These are phyloP conservation scores for Leccinum longicurvipes DNA, from an alignment of 768 basidiomycete genomes.

Conservation along the genomic window DNA sequence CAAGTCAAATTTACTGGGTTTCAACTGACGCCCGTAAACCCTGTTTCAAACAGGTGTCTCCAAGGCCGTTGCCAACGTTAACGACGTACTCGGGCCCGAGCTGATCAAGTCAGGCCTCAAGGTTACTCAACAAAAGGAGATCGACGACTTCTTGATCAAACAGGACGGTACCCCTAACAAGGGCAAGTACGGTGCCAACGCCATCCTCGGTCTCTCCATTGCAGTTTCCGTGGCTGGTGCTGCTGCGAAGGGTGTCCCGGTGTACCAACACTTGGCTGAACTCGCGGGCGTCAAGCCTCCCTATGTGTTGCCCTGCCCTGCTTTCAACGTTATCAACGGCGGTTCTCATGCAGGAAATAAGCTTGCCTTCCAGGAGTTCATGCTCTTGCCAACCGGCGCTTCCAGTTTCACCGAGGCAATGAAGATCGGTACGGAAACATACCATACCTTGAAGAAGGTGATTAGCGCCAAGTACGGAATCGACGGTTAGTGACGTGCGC, in stretches of 20 bases:
- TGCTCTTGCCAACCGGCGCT: slow-evolving; percentile 96
- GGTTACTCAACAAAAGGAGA: slow-evolving; percentile 89
- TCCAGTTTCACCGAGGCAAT: slow-evolving; percentile 91
- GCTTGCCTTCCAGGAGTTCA: slow-evolving; percentile 99
- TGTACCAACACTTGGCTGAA: slow-evolving; percentile 95
- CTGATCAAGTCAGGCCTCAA: slow-evolving; percentile 80
- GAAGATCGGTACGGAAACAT: slow-evolving; percentile 98
- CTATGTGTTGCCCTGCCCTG: slow-evolving; percentile 86
- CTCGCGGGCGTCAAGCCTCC: slow-evolving; percentile 95
- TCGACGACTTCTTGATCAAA: slow-evolving; percentile 98
- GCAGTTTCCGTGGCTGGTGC: slow-evolving; percentile 93
- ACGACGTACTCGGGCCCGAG: slow-evolving; percentile 83
- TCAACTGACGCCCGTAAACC: neutral
- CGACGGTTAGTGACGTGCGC: slow-evolving; percentile 61
- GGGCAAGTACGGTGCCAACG: slow-evolving; percentile 98
- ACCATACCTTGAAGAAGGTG: slow-evolving; percentile 98
- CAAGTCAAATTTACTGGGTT: slow-evolving; percentile 30
- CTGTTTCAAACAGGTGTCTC: slow-evolving; percentile 60
- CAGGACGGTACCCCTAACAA: slow-evolving; percentile 97
- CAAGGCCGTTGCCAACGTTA: slow-evolving; percentile 95
- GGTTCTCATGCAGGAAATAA: slow-evolving; percentile 99
- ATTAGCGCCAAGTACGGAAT: slow-evolving; percentile 99
- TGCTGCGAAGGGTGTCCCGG: slow-evolving; percentile 90
- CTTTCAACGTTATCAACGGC: slow-evolving; percentile 99
- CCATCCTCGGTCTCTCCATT: slow-evolving; percentile 97